phyloP scores from a whole-genome alignment of 371 early-diverging fungal genomes.

The Rhizopus microsporus region DNA sequence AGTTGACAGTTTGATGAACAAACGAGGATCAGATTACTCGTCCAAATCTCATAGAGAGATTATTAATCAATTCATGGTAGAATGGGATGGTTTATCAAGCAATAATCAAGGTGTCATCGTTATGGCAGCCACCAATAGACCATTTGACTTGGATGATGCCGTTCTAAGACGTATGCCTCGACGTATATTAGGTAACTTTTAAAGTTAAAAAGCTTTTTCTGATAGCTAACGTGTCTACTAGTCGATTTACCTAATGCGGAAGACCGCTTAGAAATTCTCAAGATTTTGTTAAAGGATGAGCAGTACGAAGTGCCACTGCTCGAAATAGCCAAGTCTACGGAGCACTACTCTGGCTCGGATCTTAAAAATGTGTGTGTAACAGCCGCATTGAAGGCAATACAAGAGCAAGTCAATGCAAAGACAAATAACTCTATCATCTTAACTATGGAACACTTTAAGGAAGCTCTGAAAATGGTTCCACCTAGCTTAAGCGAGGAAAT shows the following conservation, averaged over 20 bases:
- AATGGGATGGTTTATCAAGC: slow-evolving; percentile 94
- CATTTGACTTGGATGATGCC: slow-evolving; percentile 98
- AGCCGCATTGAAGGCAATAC: slow-evolving; percentile 79
- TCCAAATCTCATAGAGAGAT: slow-evolving; percentile 76
- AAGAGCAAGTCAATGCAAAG: slow-evolving; percentile 44
- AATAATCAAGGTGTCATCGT: slow-evolving; percentile 82
- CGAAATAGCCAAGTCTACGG: slow-evolving; percentile 70
- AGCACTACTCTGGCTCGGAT: slow-evolving; percentile 95
- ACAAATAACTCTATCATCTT: slow-evolving; percentile 21
- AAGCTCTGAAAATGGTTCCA: slow-evolving; percentile 79
- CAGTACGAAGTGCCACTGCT: slow-evolving; percentile 56
- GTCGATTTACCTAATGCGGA: slow-evolving; percentile 89
- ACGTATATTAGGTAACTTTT: slow-evolving; percentile 75
- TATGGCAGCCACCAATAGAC: slow-evolving; percentile 97
- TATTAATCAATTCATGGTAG: slow-evolving; percentile 94
- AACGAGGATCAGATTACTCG: slow-evolving; percentile 65
- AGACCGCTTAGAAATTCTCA: slow-evolving; percentile 82
- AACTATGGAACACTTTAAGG: slow-evolving; percentile 69
- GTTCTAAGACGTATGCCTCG: slow-evolving; percentile 96
- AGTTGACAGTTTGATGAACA: slow-evolving; percentile 93
- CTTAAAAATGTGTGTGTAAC: slow-evolving; percentile 97
- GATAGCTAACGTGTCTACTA: slow-evolving; percentile 10
- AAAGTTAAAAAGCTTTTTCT: slow-evolving; percentile 49
- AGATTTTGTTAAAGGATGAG: slow-evolving; percentile 80
- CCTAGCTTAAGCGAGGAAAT: slow-evolving; percentile 88